A percentile compares a stretch with the other conserved stretches of the same genome.
These are phyloP conservation scores for Chenopodium formosanum DNA, from an alignment of 148 eudicot species.

Conservation along the genomic window DNA sequence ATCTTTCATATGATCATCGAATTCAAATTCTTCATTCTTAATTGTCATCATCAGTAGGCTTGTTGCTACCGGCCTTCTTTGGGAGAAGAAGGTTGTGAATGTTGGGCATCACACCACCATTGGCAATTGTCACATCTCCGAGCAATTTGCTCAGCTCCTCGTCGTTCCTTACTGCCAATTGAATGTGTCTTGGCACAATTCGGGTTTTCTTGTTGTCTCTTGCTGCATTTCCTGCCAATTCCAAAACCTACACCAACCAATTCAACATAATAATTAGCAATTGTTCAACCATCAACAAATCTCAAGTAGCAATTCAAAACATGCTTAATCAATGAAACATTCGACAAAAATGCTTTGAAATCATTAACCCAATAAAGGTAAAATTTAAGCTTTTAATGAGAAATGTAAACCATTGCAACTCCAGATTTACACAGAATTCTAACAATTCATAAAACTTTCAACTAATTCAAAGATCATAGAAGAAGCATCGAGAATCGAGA, in stretches of 20 bases:
- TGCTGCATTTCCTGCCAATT: conserved; percentile 89
- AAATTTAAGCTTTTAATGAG: too few species aligned
- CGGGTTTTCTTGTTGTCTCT: conserved; percentile 90
- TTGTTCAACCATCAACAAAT: too few species aligned
- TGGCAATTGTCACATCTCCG: conserved; percentile 82
- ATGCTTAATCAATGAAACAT: not conserved
- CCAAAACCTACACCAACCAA: conserved; percentile 48
- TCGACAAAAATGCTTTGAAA: not conserved
- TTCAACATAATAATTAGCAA: not conserved
- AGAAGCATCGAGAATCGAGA: not conserved
- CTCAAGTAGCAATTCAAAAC: too few species aligned
- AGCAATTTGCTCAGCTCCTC: conserved; percentile 85
- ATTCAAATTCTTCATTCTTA: not conserved
- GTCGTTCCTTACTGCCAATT: conserved; percentile 76
- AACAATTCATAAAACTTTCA: too few species aligned
- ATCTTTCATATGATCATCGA: not conserved
- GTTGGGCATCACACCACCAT: conserved; percentile 93
- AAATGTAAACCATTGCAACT: too few species aligned
- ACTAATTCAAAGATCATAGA: too few species aligned
- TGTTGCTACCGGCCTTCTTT: conserved; percentile 52
- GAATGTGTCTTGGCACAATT: conserved; percentile 81
- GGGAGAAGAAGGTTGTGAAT: conserved; percentile 82
- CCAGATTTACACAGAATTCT: too few species aligned
- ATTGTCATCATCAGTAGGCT: conserved; percentile 51
- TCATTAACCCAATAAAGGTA: not conserved